A percentile compares a stretch with the other conserved stretches of the same genome.
phyloP scores from a whole-genome alignment of 306 rosid species.

The Lathyrus oleraceus region DNA sequence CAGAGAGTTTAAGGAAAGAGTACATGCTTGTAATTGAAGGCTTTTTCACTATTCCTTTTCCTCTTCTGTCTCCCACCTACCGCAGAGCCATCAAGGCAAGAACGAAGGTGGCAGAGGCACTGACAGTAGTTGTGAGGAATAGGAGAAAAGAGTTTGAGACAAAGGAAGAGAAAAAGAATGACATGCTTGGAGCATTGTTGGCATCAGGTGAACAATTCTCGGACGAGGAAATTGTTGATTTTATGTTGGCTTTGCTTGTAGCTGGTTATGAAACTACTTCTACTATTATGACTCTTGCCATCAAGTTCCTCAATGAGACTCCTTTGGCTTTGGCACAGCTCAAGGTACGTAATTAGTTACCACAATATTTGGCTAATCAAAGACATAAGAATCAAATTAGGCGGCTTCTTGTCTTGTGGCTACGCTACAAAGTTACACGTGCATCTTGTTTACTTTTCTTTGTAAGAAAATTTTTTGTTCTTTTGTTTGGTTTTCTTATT shows the following conservation, averaged over 20 bases:
- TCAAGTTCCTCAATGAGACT: constrained; percentile 88
- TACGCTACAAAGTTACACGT: neutral
- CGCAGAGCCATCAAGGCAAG: constrained; percentile 92
- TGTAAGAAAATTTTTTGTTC: neutral
- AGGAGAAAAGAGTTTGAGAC: constrained; percentile 58
- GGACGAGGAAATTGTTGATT: constrained; percentile 86
- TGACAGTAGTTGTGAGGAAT: constrained; percentile 63
- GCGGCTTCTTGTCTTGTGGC: neutral
- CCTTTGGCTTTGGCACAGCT: constrained; percentile 90
- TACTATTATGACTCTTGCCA: constrained; percentile 91
- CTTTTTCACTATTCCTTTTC: constrained; percentile 79
- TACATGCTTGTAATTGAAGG: constrained; percentile 91
- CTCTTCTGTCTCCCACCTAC: constrained; percentile 81
- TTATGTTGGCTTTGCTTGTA: constrained; percentile 81
- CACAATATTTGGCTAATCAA: neutral
- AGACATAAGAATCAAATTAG: neutral
- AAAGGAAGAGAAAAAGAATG: constrained; percentile 47
- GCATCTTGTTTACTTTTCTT: constrained; percentile 19
- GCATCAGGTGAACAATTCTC: constrained; percentile 73
- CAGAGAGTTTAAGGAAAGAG: constrained; percentile 75
- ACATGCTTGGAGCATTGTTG: constrained; percentile 80
- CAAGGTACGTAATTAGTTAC: constrained; percentile 49
- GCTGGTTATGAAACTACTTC: constrained; percentile 98
- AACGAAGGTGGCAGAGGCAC: constrained; percentile 88
- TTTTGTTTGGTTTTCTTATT: neutral